Percentiles rank a stretch among this genome's conserved stretches.
phyloP scores from a whole-genome alignment of 331 rosid species.

The Ulmus americana region DNA sequence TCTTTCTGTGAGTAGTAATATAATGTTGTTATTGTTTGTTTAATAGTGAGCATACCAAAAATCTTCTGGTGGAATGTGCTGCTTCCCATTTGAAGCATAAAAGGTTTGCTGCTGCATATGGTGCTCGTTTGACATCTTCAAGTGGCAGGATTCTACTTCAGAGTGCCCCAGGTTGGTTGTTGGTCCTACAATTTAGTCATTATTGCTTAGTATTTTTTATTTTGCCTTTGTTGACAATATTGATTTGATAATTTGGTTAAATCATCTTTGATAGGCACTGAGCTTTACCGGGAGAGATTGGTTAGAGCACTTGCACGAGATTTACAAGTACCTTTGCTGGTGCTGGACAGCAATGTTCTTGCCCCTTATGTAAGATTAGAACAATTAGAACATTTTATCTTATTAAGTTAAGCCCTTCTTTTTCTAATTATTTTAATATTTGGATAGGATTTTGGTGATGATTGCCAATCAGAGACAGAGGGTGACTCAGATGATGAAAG shows the following conservation, averaged over 20 bases:
- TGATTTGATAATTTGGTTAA: constrained; percentile 7
- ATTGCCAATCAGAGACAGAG: constrained; percentile 62
- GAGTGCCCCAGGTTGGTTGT: constrained; percentile 72
- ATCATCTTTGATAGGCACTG: constrained; percentile 53
- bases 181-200: constrained; percentile 17
- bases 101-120: constrained; percentile 48
- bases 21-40: neutral
- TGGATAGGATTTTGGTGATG: constrained; percentile 81
- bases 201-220: neutral
- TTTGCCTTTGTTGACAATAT: neutral
- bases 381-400: constrained; percentile 3
- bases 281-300: constrained; percentile 88
- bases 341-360: constrained; percentile 79
- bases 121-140: constrained; percentile 73
- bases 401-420: constrained; percentile 2
- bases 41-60: constrained; percentile 66
- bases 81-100: constrained; percentile 78
- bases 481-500: constrained; percentile 71
- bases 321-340: constrained; percentile 74
- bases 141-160: constrained; percentile 86
- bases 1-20: neutral
- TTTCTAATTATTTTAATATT: constrained; percentile 17
- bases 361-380: constrained; percentile 75
- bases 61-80: constrained; percentile 71
- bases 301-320: constrained; percentile 88